A percentile compares a stretch with the other conserved stretches of the same genome.
phyloP scores from a whole-genome alignment of 495 filamentous ascomycete genomes.

The Annulohypoxylon nitens region DNA sequence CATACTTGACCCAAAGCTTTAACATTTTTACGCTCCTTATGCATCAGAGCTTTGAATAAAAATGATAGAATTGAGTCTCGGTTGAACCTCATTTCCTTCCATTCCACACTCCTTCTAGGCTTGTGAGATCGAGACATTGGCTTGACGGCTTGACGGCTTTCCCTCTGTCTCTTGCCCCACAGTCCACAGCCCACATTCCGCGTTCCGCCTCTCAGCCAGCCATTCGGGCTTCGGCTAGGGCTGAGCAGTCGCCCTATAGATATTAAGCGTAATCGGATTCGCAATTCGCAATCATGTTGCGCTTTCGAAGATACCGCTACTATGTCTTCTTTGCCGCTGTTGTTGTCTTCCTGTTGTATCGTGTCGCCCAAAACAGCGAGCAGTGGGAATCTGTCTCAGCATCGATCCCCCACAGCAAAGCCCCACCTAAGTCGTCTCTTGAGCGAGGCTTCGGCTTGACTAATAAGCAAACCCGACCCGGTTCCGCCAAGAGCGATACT shows the following conservation, averaged over 20 bases:
- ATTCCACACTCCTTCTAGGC: conserved; percentile 2
- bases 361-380: conserved; percentile 67
- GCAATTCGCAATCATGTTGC: conserved; percentile 71
- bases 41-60: conserved; percentile 18
- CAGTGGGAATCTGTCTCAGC: conserved; percentile 58
- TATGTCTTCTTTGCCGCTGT: conserved; percentile 78
- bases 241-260: conserved; percentile 15
- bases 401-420: conserved; percentile 41
- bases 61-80: conserved; percentile 38
- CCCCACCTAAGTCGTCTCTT: conserved; percentile 44
- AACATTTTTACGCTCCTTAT: conserved; percentile 12
- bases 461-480: conserved; percentile 29
- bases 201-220: conserved; percentile 11
- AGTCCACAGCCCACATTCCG: neutral
- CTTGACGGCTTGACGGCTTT: conserved; percentile 26
- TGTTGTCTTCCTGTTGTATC: conserved; percentile 73
- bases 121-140: conserved; percentile 23
- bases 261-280: conserved; percentile 6
- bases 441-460: conserved; percentile 27
- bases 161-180: conserved; percentile 29
- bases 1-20: conserved; percentile 11
- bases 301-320: conserved; percentile 80
- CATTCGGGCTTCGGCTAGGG: neutral
- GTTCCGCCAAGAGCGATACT: conserved; percentile 21
- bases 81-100: conserved; percentile 27